Conservation (phyloP, 1,284 basidiomycete species). For the Takashimella tepidaria region DNA sequence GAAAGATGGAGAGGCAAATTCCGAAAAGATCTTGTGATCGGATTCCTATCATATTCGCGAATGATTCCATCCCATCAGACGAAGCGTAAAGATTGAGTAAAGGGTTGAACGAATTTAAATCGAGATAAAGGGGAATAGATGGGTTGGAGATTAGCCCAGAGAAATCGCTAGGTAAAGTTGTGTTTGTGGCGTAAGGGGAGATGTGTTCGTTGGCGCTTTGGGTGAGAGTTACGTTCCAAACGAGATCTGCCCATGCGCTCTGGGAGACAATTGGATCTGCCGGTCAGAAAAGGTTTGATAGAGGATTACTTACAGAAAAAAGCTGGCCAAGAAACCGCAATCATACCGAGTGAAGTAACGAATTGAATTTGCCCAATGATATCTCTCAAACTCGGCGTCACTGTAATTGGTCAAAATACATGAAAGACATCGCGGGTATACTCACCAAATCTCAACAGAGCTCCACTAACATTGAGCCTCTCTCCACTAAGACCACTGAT, state of each 20-base stretch:
- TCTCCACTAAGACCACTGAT: constrained; percentile 92
- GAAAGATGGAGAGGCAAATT: constrained; percentile 74
- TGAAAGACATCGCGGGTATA: constrained; percentile 11
- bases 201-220: constrained; percentile 61
- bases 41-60: constrained; percentile 73
- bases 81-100: constrained; percentile 38
- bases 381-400: constrained; percentile 87
- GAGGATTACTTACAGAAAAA: constrained; percentile 67
- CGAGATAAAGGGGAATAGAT: constrained; percentile 70
- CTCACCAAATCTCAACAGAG: constrained; percentile 80
- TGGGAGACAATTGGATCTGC: constrained; percentile 78
- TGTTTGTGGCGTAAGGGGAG: constrained; percentile 57
- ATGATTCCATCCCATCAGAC: constrained; percentile 63
- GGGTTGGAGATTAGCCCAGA: constrained; percentile 64
- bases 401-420: constrained; percentile 47
- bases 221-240: constrained; percentile 56
- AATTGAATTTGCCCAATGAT: constrained; percentile 88
- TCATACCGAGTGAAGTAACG: constrained; percentile 68
- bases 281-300: not conserved
- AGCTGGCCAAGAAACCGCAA: constrained; percentile 87
- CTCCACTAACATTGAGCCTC: constrained; percentile 73
- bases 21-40: constrained; percentile 77
- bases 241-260: constrained; percentile 78
- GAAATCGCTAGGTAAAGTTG: constrained; percentile 59
- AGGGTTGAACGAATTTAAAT: constrained; percentile 54